Evolutionary conservation across 106 monocot species (phyloP).

Genomic region (Iris macrosiphon): DNA sequence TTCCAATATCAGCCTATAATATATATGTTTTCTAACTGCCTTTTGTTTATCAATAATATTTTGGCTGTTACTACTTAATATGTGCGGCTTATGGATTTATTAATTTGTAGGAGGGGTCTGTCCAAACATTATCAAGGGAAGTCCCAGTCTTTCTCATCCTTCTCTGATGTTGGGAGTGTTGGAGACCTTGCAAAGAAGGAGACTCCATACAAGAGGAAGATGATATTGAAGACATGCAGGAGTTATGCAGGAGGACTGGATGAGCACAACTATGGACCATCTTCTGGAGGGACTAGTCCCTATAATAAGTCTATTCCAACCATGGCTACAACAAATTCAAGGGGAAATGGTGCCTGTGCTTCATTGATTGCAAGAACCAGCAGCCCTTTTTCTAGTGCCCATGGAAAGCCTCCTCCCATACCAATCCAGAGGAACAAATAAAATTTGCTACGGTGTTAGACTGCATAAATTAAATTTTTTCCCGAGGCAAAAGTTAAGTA

Average conservation of each 20-base stretch:
- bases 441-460: background rate
- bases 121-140: conserved; percentile 39
- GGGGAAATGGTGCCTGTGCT: conserved; percentile 1
- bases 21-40: no score
- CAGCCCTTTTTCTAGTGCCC: background rate
- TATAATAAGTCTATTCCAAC: background rate
- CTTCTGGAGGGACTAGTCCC: background rate
- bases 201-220: conserved; percentile 6
- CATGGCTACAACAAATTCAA: background rate
- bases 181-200: conserved; percentile 43
- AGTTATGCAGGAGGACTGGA: conserved; percentile 17
- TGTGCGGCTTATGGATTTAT: no score
- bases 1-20: no score
- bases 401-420: conserved; percentile 4
- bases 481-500: no score
- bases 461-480: no score
- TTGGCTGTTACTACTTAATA: no score
- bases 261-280: background rate
- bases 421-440: conserved; percentile 7
- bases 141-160: conserved; percentile 35
- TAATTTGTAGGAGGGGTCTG: conserved; percentile 26
- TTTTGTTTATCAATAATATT: no score
- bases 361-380: conserved; percentile 14
- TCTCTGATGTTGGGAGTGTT: conserved; percentile 12
- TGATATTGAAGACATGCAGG: conserved; percentile 20